Evolutionary conservation across 805 yeast genomes (phyloP).

Genomic region (Wickerhamiella dianesei): DNA sequence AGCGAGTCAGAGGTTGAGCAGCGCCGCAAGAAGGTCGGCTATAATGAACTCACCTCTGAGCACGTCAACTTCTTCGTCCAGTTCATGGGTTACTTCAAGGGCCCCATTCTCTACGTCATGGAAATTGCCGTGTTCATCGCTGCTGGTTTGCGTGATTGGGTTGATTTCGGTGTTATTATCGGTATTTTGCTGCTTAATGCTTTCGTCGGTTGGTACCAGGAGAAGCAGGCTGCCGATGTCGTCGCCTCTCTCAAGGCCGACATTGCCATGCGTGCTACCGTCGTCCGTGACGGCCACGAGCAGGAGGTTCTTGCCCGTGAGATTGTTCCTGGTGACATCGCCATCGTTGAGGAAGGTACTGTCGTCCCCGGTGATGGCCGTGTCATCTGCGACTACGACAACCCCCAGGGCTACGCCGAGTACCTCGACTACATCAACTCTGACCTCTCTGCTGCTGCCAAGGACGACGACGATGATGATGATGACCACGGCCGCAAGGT

Average conservation of each 20-base stretch:
- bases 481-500: slow-evolving; percentile 53
- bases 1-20: slow-evolving; percentile 57
- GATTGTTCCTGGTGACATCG: slow-evolving; percentile 88
- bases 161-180: slow-evolving; percentile 93
- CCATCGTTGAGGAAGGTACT: slow-evolving; percentile 84
- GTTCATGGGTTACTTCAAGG: slow-evolving; percentile 75
- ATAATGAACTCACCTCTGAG: slow-evolving; percentile 81
- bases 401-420: slow-evolving; percentile 28
- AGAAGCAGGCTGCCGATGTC: slow-evolving; percentile 95
- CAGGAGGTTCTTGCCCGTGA: slow-evolving; percentile 69
- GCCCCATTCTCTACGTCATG: slow-evolving; percentile 93
- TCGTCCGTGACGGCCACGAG: slow-evolving; percentile 72
- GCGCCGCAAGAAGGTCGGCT: slow-evolving; percentile 85
- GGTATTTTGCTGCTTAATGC: slow-evolving; percentile 82
- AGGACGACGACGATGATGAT: slow-evolving; percentile 20
- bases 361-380: slow-evolving; percentile 92
- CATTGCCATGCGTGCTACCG: slow-evolving; percentile 77
- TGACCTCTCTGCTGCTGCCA: slow-evolving; percentile 21
- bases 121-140: slow-evolving; percentile 90
- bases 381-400: slow-evolving; percentile 32
- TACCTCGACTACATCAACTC: slow-evolving; percentile 29
- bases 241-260: slow-evolving; percentile 93
- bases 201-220: slow-evolving; percentile 91
- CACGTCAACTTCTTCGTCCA: slow-evolving; percentile 64
- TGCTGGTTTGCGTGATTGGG: slow-evolving; percentile 96